Evolutionary conservation across 1,284 basidiomycete species (phyloP).

Genomic region (Rhodotorula sp.): DNA sequence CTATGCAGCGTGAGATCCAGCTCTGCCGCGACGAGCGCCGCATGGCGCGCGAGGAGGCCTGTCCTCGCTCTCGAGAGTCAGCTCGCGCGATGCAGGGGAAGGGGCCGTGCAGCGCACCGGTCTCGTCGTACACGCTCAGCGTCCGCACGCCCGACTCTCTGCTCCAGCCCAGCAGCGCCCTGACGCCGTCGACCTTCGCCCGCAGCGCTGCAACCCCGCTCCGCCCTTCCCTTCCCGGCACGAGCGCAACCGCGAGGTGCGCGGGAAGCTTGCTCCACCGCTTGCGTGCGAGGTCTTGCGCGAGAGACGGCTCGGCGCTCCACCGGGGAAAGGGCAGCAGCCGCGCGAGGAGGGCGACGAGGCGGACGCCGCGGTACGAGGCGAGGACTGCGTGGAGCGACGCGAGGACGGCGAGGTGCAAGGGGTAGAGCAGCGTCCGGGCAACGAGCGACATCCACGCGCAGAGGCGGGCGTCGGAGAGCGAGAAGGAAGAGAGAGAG

Average conservation of each 20-base stretch:
- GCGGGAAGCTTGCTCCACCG: conserved; percentile 38
- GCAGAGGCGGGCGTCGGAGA: background rate
- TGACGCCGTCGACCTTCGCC: conserved; percentile 6
- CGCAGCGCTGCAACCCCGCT: conserved; percentile 5
- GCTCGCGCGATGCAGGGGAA: background rate
- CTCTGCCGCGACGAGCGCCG: background rate
- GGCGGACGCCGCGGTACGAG: conserved; percentile 18
- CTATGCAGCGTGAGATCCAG: background rate
- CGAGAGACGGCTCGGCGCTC: background rate
- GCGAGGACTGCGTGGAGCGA: conserved; percentile 41
- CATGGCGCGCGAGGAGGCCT: conserved; percentile 5
- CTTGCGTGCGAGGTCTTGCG: background rate
- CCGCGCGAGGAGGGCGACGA: conserved; percentile 27
- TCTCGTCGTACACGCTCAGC: conserved; percentile 41
- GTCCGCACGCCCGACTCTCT: conserved; percentile 25
- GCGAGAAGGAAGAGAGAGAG: background rate
- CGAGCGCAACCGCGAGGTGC: conserved; percentile 40
- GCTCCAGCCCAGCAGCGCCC: conserved; percentile 31
- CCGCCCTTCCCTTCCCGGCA: conserved; percentile 6
- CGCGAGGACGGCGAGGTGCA: conserved; percentile 33
- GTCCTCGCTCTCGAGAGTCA: background rate
- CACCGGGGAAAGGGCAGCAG: conserved; percentile 3
- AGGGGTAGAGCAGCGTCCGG: conserved; percentile 17
- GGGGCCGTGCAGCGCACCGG: conserved; percentile 2
- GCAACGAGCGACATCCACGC: background rate